These are phyloP conservation scores for Zasmidium angulare DNA, from an alignment of 2,329 filamentous ascomycete species.

Conservation along the genomic window DNA sequence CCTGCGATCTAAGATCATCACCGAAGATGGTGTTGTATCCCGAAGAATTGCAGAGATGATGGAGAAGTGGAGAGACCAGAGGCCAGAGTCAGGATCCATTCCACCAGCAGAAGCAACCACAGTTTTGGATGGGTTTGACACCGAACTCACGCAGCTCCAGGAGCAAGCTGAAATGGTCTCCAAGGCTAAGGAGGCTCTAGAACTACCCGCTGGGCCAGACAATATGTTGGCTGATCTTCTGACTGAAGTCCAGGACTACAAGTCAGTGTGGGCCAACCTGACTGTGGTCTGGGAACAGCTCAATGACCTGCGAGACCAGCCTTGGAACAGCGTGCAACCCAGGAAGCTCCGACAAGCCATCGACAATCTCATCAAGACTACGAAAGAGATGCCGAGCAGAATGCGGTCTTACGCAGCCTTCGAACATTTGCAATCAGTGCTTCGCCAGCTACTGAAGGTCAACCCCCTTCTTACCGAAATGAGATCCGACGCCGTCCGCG, in stretches of 20 bases:
- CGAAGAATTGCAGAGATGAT: constrained; percentile 86
- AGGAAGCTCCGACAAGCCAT: constrained; percentile 87
- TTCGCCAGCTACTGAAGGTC: constrained; percentile 86
- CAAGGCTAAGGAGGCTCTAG: constrained; percentile 94
- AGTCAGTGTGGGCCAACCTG: constrained; percentile 94
- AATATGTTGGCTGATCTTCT: constrained; percentile 81
- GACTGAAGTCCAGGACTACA: constrained; percentile 97
- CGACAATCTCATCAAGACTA: constrained; percentile 93
- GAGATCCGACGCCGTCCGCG: constrained; percentile 93
- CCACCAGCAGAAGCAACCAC: constrained; percentile 84
- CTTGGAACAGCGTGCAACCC: constrained; percentile 95
- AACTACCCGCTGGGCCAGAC: constrained; percentile 77
- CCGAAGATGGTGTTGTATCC: constrained; percentile 87
- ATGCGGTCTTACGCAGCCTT: constrained; percentile 99
- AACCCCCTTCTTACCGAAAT: constrained; percentile 85
- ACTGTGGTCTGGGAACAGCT: constrained; percentile 96
- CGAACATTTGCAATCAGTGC: constrained; percentile 90
- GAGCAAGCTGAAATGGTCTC: constrained; percentile 90
- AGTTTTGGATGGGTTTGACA: constrained; percentile 79
- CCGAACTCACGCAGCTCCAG: constrained; percentile 78
- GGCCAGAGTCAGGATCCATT: constrained; percentile 92
- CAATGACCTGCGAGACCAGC: constrained; percentile 85
- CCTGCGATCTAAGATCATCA: constrained; percentile 87
- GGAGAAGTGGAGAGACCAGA: constrained; percentile 89
- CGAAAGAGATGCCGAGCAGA: constrained; percentile 97